These are phyloP conservation scores for Claviceps quebecensis DNA, from an alignment of 2,329 filamentous ascomycete species.

Conservation along the genomic window DNA sequence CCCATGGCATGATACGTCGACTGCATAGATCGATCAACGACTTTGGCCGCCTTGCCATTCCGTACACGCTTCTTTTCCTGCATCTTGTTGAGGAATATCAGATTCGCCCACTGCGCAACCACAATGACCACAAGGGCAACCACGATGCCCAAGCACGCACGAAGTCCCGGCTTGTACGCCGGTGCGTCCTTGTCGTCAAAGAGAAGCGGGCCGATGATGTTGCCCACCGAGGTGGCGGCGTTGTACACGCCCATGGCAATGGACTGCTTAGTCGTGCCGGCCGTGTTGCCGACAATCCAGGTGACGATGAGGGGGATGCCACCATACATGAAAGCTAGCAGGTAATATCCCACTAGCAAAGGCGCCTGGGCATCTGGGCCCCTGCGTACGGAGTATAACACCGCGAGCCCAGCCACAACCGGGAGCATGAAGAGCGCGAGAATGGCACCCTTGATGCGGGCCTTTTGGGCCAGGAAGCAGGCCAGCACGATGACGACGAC, in stretches of 20 bases:
- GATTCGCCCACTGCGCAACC: constrained; percentile 37
- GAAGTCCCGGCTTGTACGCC: constrained; percentile 41
- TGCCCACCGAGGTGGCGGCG: constrained; percentile 46
- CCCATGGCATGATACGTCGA: constrained; percentile 25
- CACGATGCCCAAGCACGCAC: constrained; percentile 40
- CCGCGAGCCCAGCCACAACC: constrained; percentile 43
- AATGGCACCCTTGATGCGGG: constrained; percentile 41
- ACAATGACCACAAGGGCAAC: constrained; percentile 38
- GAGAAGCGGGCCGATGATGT: constrained; percentile 52
- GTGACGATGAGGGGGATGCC: constrained; percentile 51
- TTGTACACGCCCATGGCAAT: constrained; percentile 51
- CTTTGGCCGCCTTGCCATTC: constrained; percentile 45
- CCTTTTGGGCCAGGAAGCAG: constrained; percentile 43
- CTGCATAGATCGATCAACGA: constrained; percentile 49
- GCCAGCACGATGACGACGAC: constrained; percentile 42
- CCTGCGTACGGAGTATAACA: constrained; percentile 41
- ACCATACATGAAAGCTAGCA: constrained; percentile 52
- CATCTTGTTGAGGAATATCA: constrained; percentile 41
- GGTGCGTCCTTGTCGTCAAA: constrained; percentile 46
- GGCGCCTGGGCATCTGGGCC: constrained; percentile 18
- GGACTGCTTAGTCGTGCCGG: constrained; percentile 53
- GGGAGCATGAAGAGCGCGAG: constrained; percentile 40
- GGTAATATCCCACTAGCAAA: constrained; percentile 48
- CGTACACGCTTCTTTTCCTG: constrained; percentile 40
- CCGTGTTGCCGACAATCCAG: constrained; percentile 58